Conservation (phyloP, 257 asterid genomes). For the Solanum phureja region DNA sequence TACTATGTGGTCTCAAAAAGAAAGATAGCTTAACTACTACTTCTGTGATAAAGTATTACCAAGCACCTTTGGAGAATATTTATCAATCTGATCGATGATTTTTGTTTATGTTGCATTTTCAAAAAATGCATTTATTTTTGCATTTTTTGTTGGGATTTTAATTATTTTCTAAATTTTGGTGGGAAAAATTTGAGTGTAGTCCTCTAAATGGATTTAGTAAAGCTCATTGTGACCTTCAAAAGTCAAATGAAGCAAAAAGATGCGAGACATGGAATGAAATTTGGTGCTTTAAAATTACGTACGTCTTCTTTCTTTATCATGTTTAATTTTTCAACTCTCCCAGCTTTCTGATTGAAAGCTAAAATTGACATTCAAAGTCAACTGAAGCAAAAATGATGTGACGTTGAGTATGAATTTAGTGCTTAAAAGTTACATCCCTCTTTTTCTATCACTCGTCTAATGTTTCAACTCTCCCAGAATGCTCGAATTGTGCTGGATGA, state of each 20-base stretch:
- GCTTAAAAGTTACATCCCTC: neutral
- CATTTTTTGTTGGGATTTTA: neutral
- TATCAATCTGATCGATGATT: neutral
- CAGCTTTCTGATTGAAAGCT: slow-evolving; percentile 38
- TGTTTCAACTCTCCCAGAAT: slow-evolving; percentile 41
- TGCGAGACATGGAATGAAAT: neutral
- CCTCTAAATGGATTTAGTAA: neutral
- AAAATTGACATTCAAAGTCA: neutral
- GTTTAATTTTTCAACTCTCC: neutral
- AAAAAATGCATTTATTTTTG: neutral
- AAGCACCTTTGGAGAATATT: neutral
- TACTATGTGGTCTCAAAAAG: neutral
- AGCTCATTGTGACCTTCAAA: neutral
- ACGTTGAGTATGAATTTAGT: neutral
- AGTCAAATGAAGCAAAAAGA: neutral
- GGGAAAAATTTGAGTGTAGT: neutral
- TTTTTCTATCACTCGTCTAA: neutral
- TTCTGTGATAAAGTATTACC: neutral
- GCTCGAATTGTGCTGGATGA: slow-evolving; percentile 88
- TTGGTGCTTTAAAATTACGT: neutral
- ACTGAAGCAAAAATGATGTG: neutral
- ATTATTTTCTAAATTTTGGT: neutral
- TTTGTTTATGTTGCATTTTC: neutral
- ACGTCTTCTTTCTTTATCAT: neutral
- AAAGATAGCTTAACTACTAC: neutral